Percentiles rank a stretch among this genome's conserved stretches.
Conservation (phyloP, 306 rosid genomes). For the Quercus gilva region DNA sequence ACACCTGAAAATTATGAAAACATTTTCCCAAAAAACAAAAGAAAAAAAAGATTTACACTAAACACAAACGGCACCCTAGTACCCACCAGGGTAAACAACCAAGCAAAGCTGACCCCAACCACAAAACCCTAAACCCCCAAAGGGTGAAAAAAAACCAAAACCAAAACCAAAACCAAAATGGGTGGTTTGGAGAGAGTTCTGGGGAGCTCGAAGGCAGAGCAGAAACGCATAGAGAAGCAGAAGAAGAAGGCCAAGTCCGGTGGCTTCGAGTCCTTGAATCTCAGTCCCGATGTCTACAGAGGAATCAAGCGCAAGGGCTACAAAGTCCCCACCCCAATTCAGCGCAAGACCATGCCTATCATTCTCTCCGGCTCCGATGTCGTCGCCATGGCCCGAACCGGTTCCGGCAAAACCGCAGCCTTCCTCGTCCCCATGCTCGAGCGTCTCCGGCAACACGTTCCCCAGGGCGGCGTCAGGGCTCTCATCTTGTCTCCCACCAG, state of each 20-base stretch:
- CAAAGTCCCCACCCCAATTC: slow-evolving; percentile 88
- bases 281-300: slow-evolving; percentile 52
- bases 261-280: slow-evolving; percentile 78
- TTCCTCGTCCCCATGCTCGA: slow-evolving; percentile 87
- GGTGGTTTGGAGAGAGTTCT: no score
- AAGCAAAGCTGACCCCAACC: no score
- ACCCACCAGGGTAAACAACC: no score
- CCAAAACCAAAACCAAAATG: neutral
- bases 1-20: no score
- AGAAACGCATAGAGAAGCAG: slow-evolving; percentile 42
- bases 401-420: slow-evolving; percentile 96
- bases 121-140: no score
- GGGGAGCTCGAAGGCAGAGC: slow-evolving; percentile 48
- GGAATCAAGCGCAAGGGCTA: slow-evolving; percentile 87
- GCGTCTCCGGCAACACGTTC: slow-evolving; percentile 69
- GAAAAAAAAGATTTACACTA: no score
- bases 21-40: no score
- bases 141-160: no score
- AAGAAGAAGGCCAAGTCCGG: slow-evolving; percentile 72
- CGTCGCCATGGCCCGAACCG: slow-evolving; percentile 98
- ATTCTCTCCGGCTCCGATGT: slow-evolving; percentile 83
- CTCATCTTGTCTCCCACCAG: slow-evolving; percentile 82
- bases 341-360: slow-evolving; percentile 90
- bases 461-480: slow-evolving; percentile 83
- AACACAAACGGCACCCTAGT: no score